Conservation (phyloP, 768 basidiomycete genomes). For the Serendipita sp. region DNA sequence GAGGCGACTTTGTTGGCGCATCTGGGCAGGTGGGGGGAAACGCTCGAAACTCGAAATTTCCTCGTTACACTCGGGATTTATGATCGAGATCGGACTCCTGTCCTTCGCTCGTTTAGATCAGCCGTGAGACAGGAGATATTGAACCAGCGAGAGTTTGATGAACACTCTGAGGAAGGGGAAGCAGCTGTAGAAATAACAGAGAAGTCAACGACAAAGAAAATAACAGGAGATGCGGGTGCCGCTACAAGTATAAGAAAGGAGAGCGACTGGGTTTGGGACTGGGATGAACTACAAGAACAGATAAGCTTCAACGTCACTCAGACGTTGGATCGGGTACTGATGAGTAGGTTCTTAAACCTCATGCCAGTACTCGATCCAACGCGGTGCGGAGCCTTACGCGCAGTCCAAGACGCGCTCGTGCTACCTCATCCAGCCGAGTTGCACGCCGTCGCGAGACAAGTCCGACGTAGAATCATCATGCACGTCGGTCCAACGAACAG, state of each 20-base stretch:
- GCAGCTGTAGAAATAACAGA: no score
- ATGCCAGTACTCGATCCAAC: background rate
- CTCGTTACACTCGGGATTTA: no score
- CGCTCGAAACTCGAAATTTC: no score
- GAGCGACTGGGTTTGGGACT: background rate
- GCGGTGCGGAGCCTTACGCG: background rate
- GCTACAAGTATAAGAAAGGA: background rate
- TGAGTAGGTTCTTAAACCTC: background rate
- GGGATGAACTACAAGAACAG: background rate
- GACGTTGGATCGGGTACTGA: background rate
- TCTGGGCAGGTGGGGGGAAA: no score
- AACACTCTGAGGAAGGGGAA: no score
- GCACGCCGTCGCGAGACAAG: conserved; percentile 31
- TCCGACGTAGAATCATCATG: conserved; percentile 68
- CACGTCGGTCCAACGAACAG: conserved; percentile 97
- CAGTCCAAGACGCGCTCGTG: conserved; percentile 6
- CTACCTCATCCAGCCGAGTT: conserved; percentile 11
- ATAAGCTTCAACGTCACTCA: background rate
- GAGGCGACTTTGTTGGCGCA: no score
- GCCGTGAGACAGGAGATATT: no score
- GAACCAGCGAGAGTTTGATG: no score
- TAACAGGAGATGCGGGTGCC: background rate
- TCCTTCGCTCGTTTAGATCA: no score
- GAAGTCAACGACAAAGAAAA: no score
- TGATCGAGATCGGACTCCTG: no score